Conservation (phyloP, 2,329 filamentous ascomycete genomes). For the Hypoxylon sp. region DNA sequence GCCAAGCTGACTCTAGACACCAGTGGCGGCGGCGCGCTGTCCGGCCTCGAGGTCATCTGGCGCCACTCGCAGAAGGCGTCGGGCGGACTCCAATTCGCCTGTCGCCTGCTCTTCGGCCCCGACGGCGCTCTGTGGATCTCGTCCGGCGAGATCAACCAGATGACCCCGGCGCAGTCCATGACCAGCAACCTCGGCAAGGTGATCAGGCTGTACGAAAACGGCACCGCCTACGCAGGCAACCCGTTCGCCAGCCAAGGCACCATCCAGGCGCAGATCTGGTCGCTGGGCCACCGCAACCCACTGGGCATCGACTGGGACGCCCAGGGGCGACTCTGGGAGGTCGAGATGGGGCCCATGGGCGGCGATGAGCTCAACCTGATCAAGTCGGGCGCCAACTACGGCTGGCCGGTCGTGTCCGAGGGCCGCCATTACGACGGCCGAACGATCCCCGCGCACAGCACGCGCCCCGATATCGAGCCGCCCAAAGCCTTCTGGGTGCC, state of each 20-base stretch:
- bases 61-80: conserved; percentile 52
- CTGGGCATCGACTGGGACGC: conserved; percentile 56
- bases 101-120: conserved; percentile 53
- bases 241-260: conserved; percentile 53
- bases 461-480: conserved; percentile 52
- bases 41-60: conserved; percentile 54
- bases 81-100: conserved; percentile 53
- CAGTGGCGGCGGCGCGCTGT: conserved; percentile 53
- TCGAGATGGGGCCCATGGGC: conserved; percentile 56
- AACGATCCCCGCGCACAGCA: conserved; percentile 53
- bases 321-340: conserved; percentile 55
- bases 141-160: conserved; percentile 55
- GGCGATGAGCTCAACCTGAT: conserved; percentile 57
- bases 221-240: conserved; percentile 53
- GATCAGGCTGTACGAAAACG: conserved; percentile 55
- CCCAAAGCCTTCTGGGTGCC: conserved; percentile 56
- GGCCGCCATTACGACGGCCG: conserved; percentile 54
- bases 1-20: conserved; percentile 52
- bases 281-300: conserved; percentile 55
- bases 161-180: conserved; percentile 53
- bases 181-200: conserved; percentile 56
- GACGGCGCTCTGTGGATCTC: conserved; percentile 54
- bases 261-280: conserved; percentile 53
- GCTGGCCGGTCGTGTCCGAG: conserved; percentile 55
- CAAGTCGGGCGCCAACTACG: conserved; percentile 55